Evolutionary conservation across 1,139 yeast genomes (phyloP).

Genomic region (Taphrina communis): DNA sequence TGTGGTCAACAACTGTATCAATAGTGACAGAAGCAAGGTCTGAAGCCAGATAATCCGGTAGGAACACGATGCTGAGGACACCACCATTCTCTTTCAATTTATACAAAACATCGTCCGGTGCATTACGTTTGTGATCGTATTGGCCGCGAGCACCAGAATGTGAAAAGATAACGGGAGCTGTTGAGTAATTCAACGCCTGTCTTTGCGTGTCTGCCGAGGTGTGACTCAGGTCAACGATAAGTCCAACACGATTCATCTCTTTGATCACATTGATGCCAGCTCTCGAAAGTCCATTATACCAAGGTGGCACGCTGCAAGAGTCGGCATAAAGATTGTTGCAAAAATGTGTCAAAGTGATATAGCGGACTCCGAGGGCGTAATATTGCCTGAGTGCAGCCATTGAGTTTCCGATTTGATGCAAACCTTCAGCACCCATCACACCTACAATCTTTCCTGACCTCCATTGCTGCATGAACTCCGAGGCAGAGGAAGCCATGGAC

Average conservation of each 20-base stretch:
- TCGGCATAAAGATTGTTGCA: slow-evolving; percentile 65
- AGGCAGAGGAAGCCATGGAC: slow-evolving; percentile 54
- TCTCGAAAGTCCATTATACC: slow-evolving; percentile 57
- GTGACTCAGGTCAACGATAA: slow-evolving; percentile 62
- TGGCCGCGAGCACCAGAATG: slow-evolving; percentile 58
- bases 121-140: slow-evolving; percentile 58
- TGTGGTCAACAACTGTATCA: slow-evolving; percentile 60
- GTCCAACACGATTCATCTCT: slow-evolving; percentile 62
- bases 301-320: slow-evolving; percentile 55
- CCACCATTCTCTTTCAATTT: slow-evolving; percentile 57
- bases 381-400: slow-evolving; percentile 59
- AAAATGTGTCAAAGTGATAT: slow-evolving; percentile 61
- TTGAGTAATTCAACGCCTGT: slow-evolving; percentile 55
- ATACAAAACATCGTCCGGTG: slow-evolving; percentile 58
- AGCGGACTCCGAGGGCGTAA: slow-evolving; percentile 59
- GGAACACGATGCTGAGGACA: slow-evolving; percentile 60
- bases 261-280: slow-evolving; percentile 53
- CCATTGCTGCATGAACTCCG: slow-evolving; percentile 55
- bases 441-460: slow-evolving; percentile 54
- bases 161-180: slow-evolving; percentile 60
- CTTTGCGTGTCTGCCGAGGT: slow-evolving; percentile 61
- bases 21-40: slow-evolving; percentile 52
- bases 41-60: slow-evolving; percentile 55
- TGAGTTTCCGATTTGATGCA: slow-evolving; percentile 60
- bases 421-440: slow-evolving; percentile 61